Evolutionary conservation across 192 early-diverging fungal species (phyloP), one percentile per base, ranked within the genome.

Genomic region (Rhizophagus sp.): DNA sequence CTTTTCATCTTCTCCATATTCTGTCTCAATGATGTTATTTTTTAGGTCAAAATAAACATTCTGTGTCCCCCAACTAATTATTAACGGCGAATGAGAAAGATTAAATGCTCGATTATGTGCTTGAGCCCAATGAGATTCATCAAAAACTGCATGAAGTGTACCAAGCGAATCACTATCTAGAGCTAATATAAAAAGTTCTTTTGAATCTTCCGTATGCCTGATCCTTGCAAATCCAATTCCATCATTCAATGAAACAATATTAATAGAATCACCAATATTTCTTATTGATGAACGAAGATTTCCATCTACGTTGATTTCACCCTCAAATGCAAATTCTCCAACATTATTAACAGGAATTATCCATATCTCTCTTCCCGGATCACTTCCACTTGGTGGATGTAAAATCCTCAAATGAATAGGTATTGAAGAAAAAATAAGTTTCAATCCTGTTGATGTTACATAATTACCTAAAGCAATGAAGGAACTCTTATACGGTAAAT

Each of bases 391-490:
- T 34, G 74, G 61, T 9, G 78, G 68, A 17, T 70, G 34, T 50
- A 78, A 78, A 9, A 80, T 84, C 17, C 88, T 78, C 17, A 82
- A 80, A 82, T 87, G 72, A 62, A 94, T 91, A 7, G 92, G 92
- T 2, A 89, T 80, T 1, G 91, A 90, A 0, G 91, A 84, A 25
- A 91, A 79, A 22, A 92, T 33, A 19, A 94, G 78, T 25, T 86
- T 86, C 47, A 91, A 80, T 9, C 89, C 88, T 0, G 76, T 88
- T 19, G 79, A 33, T 2, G 88, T 80, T 4, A 80, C 82, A 76
- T 94, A 93, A 63, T 88, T 90, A 15, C 89, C 91, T 3, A 94
- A 62, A 0, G 84, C 91, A 41, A 93, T 89, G 49, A 93, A 92
- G 0, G 91, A 92, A 12, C 82, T 57, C 79, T 93, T 93, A 81